Conservation (phyloP, 495 filamentous ascomycete genomes). For the Hyaloscypha bicolor region DNA sequence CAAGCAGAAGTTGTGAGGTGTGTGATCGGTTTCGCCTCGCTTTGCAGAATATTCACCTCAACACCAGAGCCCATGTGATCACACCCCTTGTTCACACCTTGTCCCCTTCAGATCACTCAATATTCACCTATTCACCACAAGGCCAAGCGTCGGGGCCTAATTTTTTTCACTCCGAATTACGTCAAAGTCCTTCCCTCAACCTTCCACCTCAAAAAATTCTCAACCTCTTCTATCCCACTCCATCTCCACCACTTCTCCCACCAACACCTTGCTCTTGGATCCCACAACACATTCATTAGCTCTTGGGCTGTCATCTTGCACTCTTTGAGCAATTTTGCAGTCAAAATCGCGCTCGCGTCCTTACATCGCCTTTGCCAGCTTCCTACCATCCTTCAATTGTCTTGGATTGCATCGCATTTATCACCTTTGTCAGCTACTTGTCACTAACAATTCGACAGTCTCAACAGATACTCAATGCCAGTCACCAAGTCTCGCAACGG, state of each 20-base stretch:
- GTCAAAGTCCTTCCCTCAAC: not conserved
- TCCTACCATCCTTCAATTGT: slow-evolving; percentile 1
- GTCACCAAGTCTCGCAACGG: slow-evolving; percentile 68
- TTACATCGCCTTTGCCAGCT: not conserved
- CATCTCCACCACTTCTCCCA: no score
- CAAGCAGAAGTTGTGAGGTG: not conserved
- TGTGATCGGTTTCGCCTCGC: not conserved
- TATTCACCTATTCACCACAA: no score
- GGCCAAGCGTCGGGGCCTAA: no score
- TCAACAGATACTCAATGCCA: slow-evolving; percentile 90
- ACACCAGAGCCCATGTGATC: not conserved
- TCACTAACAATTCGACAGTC: slow-evolving; percentile 47
- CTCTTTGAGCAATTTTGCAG: not conserved
- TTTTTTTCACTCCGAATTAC: no score
- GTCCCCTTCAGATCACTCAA: no score
- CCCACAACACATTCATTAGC: not conserved
- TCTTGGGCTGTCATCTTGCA: not conserved
- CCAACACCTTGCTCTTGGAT: not conserved
- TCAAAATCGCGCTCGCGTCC: not conserved
- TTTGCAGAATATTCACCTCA: not conserved
- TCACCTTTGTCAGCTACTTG: slow-evolving; percentile 29
- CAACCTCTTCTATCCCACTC: not conserved
- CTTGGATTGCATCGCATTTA: slow-evolving; percentile 7
- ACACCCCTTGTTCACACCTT: not conserved
- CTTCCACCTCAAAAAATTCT: not conserved